Conservation (phyloP, 306 rosid genomes). For the Cucumis hystrix region DNA sequence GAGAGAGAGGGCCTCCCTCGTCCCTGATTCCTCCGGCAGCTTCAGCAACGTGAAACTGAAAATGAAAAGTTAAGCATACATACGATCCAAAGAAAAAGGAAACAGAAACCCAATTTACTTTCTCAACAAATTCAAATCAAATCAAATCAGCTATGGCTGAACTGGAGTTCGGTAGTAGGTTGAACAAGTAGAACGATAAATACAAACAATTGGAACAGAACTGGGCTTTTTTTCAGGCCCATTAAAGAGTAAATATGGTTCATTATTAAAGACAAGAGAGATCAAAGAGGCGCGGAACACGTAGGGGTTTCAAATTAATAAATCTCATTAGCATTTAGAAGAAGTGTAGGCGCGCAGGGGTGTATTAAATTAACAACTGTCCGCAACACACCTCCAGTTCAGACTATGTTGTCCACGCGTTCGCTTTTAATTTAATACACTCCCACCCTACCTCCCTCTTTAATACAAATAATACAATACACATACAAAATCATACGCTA, state of each 20-base stretch:
- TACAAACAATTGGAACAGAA: background rate
- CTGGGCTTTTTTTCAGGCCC: background rate
- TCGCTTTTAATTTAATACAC: background rate
- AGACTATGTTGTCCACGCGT: background rate
- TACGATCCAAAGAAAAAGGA: background rate
- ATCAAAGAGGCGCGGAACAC: background rate
- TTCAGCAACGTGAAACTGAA: background rate
- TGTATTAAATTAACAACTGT: background rate
- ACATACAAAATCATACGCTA: background rate
- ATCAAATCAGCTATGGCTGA: background rate
- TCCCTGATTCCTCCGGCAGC: background rate
- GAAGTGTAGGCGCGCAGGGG: background rate
- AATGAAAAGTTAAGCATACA: background rate
- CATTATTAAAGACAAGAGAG: background rate
- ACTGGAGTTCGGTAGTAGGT: background rate
- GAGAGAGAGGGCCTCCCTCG: background rate
- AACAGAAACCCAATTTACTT: background rate
- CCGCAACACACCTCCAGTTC: background rate
- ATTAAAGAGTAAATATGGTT: background rate
- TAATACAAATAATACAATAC: background rate
- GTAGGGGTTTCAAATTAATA: background rate
- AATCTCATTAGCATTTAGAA: background rate
- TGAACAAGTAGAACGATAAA: background rate
- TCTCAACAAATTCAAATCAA: background rate
- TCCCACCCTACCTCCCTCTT: background rate